A percentile compares a stretch with the other conserved stretches of the same genome.
Conservation (phyloP, 2,329 filamentous ascomycete genomes). For the Xylaria sp. region DNA sequence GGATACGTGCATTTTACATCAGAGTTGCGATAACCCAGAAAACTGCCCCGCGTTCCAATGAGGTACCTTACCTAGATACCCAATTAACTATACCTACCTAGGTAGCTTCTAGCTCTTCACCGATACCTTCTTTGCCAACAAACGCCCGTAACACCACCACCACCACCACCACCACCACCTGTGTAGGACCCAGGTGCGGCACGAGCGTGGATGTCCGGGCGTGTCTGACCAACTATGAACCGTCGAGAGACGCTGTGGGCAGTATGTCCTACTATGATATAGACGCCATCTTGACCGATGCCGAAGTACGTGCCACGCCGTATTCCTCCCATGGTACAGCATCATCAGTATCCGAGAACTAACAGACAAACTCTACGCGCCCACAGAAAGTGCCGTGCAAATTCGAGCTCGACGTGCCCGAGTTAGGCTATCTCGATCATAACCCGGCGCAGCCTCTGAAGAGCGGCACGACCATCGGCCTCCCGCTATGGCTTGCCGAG, state of each 20-base stretch:
- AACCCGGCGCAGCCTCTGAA: conserved; percentile 78
- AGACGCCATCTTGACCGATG: conserved; percentile 84
- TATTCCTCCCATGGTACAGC: not conserved
- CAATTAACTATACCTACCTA: no score
- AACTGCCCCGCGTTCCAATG: conserved; percentile 15
- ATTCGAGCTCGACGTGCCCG: conserved; percentile 88
- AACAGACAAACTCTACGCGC: not conserved
- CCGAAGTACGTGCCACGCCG: conserved; percentile 67
- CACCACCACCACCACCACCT: not conserved
- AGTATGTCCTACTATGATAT: conserved; percentile 84
- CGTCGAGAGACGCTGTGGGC: conserved; percentile 19
- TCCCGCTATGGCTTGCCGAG: conserved; percentile 94
- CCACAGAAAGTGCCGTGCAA: conserved; percentile 91
- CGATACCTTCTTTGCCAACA: not conserved
- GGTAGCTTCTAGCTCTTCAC: no score
- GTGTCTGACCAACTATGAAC: conserved; percentile 10
- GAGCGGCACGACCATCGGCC: conserved; percentile 78
- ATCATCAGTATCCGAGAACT: not conserved
- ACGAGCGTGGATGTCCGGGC: not conserved
- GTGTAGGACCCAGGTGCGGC: not conserved
- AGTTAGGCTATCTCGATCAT: conserved; percentile 89
- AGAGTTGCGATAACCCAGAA: conserved; percentile 4
- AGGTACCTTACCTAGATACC: no score
- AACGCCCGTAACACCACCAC: not conserved
- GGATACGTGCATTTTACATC: not conserved